Base-by-base conservation (phyloP, 2,329 filamentous ascomycete species). In the Cladosporium cucumerinum region DNA sequence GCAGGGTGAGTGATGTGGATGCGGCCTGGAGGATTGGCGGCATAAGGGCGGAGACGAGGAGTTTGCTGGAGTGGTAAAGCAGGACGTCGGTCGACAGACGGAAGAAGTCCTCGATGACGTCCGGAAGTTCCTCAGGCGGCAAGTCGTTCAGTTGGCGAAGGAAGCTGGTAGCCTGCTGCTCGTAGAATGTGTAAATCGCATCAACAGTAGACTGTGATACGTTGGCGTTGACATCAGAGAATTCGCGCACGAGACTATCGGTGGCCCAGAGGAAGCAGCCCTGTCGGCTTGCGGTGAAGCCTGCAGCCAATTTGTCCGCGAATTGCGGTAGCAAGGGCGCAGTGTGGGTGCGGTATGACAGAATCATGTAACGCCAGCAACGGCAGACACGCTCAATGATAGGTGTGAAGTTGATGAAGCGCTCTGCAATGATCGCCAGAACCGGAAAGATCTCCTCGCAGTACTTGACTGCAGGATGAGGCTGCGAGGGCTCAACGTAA, bases 181-280 rank as follows among this genome's bases (percentile, higher is more conserved):
- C 93, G 75, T 97, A 97, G 80, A 99, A 99, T 65, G 87, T 86
- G 79, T 96, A 99, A 64, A 99, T 96, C 69, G 90, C 90, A 63
- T 92, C 88, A 18, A 91, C 91, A 6, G 92, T 96, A n/a, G 85
- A 82, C 59, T 89, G 85, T 63, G 94, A 89, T 23, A 98, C 91
- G 66, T 91, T 87, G 71, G 97, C 93, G 49, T 91, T 87, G 49
- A 94, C 93, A 71, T 96, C 92, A 0, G 92, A 95, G 75, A 98
- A 99, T 77, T 99, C 95, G 66, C 95, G 90, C 32, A 99, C 85
- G 68, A 99, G 96, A 10, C 94, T 92, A 69, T 93, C 91, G 2
- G 94, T 97, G 1, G 95, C 94, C 95, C 95, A 99, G n/a, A 99
- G 83, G 84, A 99, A 99, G 76, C 94, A 97, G 14, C 95, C 95